These are phyloP conservation scores for Vickermania ingenoplastis DNA, from an alignment of 208 protist genomes.

Conservation along the genomic window DNA sequence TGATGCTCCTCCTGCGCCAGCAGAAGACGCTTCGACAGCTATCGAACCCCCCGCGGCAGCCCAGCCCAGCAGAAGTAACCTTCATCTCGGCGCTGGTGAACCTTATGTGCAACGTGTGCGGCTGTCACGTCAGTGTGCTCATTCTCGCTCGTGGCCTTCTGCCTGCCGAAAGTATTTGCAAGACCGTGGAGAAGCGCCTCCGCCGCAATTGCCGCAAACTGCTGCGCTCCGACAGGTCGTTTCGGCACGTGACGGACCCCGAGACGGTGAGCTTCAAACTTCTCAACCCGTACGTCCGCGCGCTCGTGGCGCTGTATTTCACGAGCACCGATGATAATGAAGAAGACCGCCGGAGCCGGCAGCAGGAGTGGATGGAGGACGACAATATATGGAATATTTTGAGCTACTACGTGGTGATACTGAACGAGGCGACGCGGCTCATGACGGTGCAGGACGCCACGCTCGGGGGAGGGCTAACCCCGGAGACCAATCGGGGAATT, in stretches of 20 bases:
- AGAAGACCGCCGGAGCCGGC: constrained; percentile 24
- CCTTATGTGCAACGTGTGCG: constrained; percentile 63
- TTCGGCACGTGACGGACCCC: constrained; percentile 4
- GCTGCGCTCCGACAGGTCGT: constrained; percentile 1
- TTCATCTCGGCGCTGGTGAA: constrained; percentile 62
- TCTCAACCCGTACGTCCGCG: constrained; percentile 47
- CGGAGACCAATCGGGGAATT: constrained; percentile 31
- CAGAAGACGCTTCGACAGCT: constrained; percentile 36
- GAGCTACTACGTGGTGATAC: constrained; percentile 11
- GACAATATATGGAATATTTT: constrained; percentile 37
- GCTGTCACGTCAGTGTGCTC: constrained; percentile 35
- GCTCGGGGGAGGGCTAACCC: constrained; percentile 3
- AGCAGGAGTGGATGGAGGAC: constrained; percentile 45
- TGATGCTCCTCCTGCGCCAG: constrained; percentile 55
- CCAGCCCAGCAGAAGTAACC: constrained; percentile 17
- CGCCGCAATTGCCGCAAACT: constrained; percentile 13
- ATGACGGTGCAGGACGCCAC: constrained; percentile 11
- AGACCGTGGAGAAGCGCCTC: constrained; percentile 13
- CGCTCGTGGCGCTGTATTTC: constrained; percentile 55
- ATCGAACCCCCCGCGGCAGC: constrained; percentile 11
- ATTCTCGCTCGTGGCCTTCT: constrained; percentile 48
- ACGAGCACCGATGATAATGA: constrained; percentile 34
- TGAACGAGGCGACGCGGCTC: constrained; percentile 6
- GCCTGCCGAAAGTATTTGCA: constrained; percentile 26
- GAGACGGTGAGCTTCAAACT: constrained; percentile 23